These are phyloP conservation scores for Lathyrus aphaca DNA, from an alignment of 306 rosid species.

Conservation along the genomic window DNA sequence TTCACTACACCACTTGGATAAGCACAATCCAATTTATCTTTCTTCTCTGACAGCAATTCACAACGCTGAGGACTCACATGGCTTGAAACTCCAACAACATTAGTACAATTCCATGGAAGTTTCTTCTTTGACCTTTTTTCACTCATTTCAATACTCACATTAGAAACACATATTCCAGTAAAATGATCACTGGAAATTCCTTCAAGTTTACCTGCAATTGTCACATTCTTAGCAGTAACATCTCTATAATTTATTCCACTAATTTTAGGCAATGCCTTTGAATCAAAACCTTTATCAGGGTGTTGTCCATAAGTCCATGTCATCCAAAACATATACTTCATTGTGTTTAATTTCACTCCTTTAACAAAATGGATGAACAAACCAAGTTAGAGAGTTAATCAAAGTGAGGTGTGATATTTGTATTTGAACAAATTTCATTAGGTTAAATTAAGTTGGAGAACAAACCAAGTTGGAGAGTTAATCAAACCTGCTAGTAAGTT, in stretches of 20 bases:
- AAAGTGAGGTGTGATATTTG: not conserved
- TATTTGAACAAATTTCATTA: not conserved
- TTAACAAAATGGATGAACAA: not conserved
- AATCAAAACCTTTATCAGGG: not conserved
- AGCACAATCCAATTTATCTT: too few species aligned
- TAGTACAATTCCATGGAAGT: not conserved
- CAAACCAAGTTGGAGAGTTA: too few species aligned
- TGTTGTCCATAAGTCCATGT: not conserved
- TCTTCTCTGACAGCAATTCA: too few species aligned
- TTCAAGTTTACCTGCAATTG: not conserved
- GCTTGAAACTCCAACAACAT: too few species aligned
- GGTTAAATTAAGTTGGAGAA: too few species aligned
- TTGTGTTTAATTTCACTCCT: not conserved
- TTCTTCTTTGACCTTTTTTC: not conserved
- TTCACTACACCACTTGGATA: too few species aligned
- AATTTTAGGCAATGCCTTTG: not conserved
- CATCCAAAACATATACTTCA: constrained; percentile 1
- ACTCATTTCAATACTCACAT: not conserved
- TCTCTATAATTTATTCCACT: not conserved
- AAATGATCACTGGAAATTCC: not conserved
- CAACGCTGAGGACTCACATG: too few species aligned
- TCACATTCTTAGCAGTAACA: not conserved
- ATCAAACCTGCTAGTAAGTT: not conserved
- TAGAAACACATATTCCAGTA: not conserved
- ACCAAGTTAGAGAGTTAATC: not conserved